Evolutionary conservation across 371 early-diverging fungal genomes (phyloP).

Genomic region (Mortierella sp.): DNA sequence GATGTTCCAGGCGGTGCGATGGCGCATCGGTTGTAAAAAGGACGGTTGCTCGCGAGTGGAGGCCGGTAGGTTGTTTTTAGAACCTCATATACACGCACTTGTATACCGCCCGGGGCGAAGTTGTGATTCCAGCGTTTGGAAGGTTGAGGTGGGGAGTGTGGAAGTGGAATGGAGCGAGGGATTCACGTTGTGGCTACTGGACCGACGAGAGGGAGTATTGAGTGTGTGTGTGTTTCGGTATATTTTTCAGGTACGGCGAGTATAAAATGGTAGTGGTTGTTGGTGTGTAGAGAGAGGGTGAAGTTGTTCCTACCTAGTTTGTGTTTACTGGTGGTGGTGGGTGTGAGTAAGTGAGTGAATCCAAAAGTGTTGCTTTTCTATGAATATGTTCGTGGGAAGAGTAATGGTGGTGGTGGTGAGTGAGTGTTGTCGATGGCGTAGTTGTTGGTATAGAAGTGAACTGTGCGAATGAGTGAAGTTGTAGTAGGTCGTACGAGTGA

Average conservation of each 20-base stretch:
- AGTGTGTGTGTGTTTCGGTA: neutral
- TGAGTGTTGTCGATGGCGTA: neutral
- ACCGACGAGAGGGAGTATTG: neutral
- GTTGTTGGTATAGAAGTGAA: neutral
- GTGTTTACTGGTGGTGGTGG: neutral
- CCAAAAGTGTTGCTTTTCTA: too few relatives aligned
- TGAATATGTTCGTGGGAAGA: neutral
- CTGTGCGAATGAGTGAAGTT: neutral
- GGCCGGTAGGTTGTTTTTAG: neutral
- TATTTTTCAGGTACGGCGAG: neutral
- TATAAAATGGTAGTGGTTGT: neutral
- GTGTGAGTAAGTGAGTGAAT: conserved; percentile 5
- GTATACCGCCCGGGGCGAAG: neutral
- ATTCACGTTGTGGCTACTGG: neutral
- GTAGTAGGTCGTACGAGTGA: conserved; percentile 2
- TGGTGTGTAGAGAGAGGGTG: neutral
- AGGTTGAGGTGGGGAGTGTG: neutral
- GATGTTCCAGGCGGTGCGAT: conserved; percentile 13
- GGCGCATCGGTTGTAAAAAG: neutral
- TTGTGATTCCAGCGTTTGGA: neutral
- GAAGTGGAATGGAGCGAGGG: neutral
- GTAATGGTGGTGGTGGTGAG: neutral
- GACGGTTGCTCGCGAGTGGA: neutral
- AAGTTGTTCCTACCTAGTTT: neutral
- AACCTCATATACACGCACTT: neutral